phyloP scores from a whole-genome alignment of 805 yeast genomes.

The Lipomyces starkeyi region DNA sequence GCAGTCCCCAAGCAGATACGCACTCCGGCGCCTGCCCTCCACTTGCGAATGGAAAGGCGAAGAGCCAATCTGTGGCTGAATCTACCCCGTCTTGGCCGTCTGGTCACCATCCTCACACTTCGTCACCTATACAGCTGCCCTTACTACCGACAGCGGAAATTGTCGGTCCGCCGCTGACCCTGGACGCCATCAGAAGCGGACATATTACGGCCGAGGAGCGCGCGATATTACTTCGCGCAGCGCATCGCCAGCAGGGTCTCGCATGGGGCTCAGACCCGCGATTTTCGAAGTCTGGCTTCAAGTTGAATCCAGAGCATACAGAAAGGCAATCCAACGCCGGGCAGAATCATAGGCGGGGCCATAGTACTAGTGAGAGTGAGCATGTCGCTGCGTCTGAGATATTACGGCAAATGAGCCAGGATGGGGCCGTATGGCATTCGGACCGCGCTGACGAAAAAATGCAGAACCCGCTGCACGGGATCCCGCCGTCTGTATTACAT shows the following conservation, averaged over 20 bases:
- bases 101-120: not conserved
- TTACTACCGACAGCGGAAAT: conserved; percentile 12
- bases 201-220: conserved; percentile 29
- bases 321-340: not conserved
- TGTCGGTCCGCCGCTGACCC: conserved; percentile 9
- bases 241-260: conserved; percentile 31
- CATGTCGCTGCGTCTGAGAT: conserved; percentile 32
- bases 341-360: not conserved
- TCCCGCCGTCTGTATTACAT: not conserved
- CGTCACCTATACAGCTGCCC: conserved; percentile 13
- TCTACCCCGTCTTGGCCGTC: not conserved
- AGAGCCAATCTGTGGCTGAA: not conserved
- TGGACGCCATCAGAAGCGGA: conserved; percentile 11
- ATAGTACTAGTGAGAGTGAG: not conserved
- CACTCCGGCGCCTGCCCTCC: not conserved
- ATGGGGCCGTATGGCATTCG: conserved; percentile 5
- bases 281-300: conserved; percentile 29
- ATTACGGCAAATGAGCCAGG: conserved; percentile 34
- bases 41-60: not conserved
- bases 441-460: not conserved
- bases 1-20: conserved; percentile 1
- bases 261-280: conserved; percentile 37
- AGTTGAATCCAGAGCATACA: not conserved
- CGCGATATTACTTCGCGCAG: conserved; percentile 30
- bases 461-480: not conserved